Evolutionary conservation across 148 eudicot species (phyloP).

Genomic region (Vaccinium corymbosum): DNA sequence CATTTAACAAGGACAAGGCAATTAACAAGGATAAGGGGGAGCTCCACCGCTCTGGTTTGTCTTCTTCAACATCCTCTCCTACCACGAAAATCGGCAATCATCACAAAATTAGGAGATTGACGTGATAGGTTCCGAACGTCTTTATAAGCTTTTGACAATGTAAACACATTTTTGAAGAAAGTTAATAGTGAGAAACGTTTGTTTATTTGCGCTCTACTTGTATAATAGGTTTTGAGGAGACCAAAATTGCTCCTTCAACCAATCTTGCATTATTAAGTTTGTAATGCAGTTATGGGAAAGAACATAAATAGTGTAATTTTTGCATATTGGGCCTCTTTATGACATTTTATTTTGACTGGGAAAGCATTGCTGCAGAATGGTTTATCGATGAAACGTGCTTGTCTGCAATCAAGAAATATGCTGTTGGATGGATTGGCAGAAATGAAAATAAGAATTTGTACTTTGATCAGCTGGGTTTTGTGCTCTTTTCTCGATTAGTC

Average conservation of each 20-base stretch:
- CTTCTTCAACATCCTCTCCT: conserved; percentile 29
- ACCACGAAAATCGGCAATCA: conserved; percentile 12
- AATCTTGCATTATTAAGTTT: neutral
- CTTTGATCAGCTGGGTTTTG: no score
- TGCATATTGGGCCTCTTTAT: neutral
- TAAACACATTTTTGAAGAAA: conserved; percentile 7
- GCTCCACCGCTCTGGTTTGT: conserved; percentile 33
- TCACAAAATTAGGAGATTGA: conserved; percentile 25
- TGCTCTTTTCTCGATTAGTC: no score
- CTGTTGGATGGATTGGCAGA: no score
- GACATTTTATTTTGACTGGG: neutral
- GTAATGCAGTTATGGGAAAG: neutral
- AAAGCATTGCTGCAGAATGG: no score
- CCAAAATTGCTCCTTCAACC: conserved; percentile 7
- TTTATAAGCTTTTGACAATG: neutral
- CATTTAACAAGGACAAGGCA: conserved; percentile 51
- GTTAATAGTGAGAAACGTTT: neutral
- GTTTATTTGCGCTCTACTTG: neutral
- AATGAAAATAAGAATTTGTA: no score
- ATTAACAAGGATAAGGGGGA: conserved; percentile 45
- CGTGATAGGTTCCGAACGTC: neutral
- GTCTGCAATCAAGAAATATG: no score
- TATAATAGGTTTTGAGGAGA: neutral
- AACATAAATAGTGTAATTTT: neutral
- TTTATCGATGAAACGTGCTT: no score